These are phyloP conservation scores for Oropetium thomaeum DNA, from an alignment of 176 grass and related monocot species.

Conservation along the genomic window DNA sequence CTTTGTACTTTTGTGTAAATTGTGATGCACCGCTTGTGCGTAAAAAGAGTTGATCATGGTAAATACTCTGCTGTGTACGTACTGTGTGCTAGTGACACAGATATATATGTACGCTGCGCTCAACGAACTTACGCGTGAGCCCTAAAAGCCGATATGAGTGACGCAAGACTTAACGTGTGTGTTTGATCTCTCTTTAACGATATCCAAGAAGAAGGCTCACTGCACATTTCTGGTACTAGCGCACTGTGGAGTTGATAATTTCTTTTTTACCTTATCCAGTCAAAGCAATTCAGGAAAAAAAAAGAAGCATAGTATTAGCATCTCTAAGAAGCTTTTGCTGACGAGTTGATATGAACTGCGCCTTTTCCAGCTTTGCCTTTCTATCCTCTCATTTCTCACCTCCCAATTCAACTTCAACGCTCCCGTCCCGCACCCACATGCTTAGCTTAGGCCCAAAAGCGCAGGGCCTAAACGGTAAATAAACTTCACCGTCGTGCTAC, in stretches of 20 bases:
- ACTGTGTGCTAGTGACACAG: background rate
- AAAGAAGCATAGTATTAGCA: conserved; percentile 59
- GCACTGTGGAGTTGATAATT: background rate
- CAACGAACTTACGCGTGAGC: background rate
- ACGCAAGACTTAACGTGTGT: background rate
- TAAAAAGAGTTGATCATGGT: background rate
- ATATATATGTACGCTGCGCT: too few relatives aligned
- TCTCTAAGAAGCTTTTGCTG: conserved; percentile 68
- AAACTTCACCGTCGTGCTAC: background rate
- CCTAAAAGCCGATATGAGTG: background rate
- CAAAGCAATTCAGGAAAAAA: conserved; percentile 44
- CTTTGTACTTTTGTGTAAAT: too few relatives aligned
- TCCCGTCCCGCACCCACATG: conserved; percentile 40
- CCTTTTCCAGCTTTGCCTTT: conserved; percentile 53
- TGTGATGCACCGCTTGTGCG: background rate
- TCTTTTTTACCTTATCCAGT: conserved; percentile 8
- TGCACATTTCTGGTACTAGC: background rate
- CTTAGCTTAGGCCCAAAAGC: conserved; percentile 30
- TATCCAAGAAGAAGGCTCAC: background rate
- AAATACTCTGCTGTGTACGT: background rate
- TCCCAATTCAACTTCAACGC: conserved; percentile 25
- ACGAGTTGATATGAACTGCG: conserved; percentile 52
- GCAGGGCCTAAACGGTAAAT: conserved; percentile 22
- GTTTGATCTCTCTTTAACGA: background rate
- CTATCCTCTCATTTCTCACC: conserved; percentile 47